phyloP scores from a whole-genome alignment of 208 protist species.

The Vickermania spadyakhi region DNA sequence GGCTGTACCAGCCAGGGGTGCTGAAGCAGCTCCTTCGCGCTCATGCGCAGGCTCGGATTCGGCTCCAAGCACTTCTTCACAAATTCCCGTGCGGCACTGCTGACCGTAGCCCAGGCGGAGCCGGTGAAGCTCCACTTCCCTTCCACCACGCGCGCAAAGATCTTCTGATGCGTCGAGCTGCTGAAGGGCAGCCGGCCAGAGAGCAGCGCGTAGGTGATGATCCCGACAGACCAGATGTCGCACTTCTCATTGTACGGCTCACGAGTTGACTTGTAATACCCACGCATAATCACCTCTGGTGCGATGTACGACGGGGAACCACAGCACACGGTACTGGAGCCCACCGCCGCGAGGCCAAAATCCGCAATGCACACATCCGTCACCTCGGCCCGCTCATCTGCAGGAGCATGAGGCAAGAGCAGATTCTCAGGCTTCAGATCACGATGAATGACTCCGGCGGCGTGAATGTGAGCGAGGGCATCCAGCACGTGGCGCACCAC shows the following conservation, averaged over 20 bases:
- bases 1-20: slow-evolving; percentile 48
- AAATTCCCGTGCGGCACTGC: slow-evolving; percentile 41
- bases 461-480: slow-evolving; percentile 92
- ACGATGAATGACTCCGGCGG: slow-evolving; percentile 97
- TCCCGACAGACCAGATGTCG: slow-evolving; percentile 81
- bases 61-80: slow-evolving; percentile 45
- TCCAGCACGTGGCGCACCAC: slow-evolving; percentile 95
- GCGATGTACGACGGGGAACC: slow-evolving; percentile 76
- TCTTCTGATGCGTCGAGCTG: slow-evolving; percentile 47
- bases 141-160: slow-evolving; percentile 47
- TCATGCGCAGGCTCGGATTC: slow-evolving; percentile 54
- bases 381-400: slow-evolving; percentile 21
- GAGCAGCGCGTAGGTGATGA: slow-evolving; percentile 76
- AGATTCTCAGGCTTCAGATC: slow-evolving; percentile 99
- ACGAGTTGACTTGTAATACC: slow-evolving; percentile 34
- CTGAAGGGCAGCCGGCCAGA: slow-evolving; percentile 72
- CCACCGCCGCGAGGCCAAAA: slow-evolving; percentile 92
- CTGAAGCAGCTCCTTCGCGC: slow-evolving; percentile 43
- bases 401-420: slow-evolving; percentile 93
- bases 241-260: slow-evolving; percentile 66
- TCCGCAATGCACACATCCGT: slow-evolving; percentile 95
- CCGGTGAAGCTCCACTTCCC: slow-evolving; percentile 47
- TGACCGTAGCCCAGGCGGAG: slow-evolving; percentile 43
- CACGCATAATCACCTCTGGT: slow-evolving; percentile 67
- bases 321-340: slow-evolving; percentile 61